Evolutionary conservation across 768 basidiomycete genomes (phyloP).

Genomic region (Psilocybe cyanescens): DNA sequence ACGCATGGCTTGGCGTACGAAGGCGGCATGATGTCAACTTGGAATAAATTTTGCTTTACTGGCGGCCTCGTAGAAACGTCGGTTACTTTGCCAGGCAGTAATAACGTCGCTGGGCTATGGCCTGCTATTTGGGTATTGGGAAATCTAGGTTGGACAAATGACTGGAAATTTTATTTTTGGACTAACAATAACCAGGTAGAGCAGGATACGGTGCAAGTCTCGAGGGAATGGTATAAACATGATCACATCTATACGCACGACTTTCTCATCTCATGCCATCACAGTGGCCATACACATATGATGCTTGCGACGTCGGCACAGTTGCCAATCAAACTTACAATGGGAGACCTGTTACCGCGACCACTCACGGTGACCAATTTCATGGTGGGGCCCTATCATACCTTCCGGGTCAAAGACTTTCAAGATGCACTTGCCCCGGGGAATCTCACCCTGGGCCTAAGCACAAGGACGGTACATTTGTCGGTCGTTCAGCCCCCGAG

Average conservation of each 20-base stretch:
- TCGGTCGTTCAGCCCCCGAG: slow-evolving; percentile 85
- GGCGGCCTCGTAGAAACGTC: slow-evolving; percentile 78
- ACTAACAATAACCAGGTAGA: slow-evolving; percentile 48
- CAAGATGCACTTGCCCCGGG: slow-evolving; percentile 85
- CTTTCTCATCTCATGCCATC: slow-evolving; percentile 5
- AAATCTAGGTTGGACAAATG: slow-evolving; percentile 57
- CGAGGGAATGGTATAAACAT: slow-evolving; percentile 73
- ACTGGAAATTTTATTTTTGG: slow-evolving; percentile 3
- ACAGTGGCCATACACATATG: slow-evolving; percentile 85
- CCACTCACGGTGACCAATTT: slow-evolving; percentile 58
- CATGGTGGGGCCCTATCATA: slow-evolving; percentile 68
- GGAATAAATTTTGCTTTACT: slow-evolving; percentile 97
- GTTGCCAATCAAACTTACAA: slow-evolving; percentile 80
- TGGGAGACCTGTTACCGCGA: slow-evolving; percentile 63
- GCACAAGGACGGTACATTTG: slow-evolving; percentile 75
- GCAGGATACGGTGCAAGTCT: slow-evolving; percentile 88
- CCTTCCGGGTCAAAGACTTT: slow-evolving; percentile 87
- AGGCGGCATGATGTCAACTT: slow-evolving; percentile 68
- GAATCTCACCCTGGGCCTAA: slow-evolving; percentile 90
- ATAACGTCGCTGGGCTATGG: slow-evolving; percentile 72
- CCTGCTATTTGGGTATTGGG: slow-evolving; percentile 84
- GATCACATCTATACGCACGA: neutral
- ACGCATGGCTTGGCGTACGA: slow-evolving; percentile 77
- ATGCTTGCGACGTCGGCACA: slow-evolving; percentile 92
- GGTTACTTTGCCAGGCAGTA: slow-evolving; percentile 70